These are phyloP conservation scores for Akanthomyces muscarius DNA, from an alignment of 2,329 filamentous ascomycete species.

Conservation along the genomic window DNA sequence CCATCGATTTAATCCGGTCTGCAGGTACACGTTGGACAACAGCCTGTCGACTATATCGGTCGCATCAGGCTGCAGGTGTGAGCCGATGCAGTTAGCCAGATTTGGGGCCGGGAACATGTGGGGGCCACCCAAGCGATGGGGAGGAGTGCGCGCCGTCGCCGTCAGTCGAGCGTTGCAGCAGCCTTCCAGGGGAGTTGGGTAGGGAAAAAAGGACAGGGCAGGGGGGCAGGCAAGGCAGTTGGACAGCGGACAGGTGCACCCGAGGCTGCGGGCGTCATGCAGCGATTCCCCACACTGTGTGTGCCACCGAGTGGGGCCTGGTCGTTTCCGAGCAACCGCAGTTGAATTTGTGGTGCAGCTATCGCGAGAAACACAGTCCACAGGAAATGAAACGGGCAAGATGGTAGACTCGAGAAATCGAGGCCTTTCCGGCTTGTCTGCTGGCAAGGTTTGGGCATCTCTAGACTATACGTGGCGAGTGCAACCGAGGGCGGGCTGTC, in stretches of 20 bases:
- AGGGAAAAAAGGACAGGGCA: no score
- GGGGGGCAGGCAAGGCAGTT: no score
- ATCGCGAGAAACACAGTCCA: neutral
- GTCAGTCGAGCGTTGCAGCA: no score
- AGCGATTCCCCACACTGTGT: neutral
- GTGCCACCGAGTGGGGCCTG: neutral
- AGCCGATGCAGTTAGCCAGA: neutral
- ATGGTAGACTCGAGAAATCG: neutral
- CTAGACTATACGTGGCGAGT: neutral
- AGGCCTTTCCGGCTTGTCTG: no score
- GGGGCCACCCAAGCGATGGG: neutral
- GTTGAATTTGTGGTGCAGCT: neutral
- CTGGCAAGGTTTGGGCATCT: no score
- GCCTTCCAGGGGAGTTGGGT: no score
- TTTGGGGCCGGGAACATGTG: neutral
- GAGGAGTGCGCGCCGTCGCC: no score
- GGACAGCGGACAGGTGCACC: neutral
- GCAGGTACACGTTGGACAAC: no score
- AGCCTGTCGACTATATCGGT: neutral
- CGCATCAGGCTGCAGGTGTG: neutral
- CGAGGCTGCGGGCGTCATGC: neutral
- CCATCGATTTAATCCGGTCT: no score
- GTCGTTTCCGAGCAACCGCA: constrained; percentile 7
- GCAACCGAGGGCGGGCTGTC: neutral
- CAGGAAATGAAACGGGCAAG: neutral